Percentiles rank a stretch among this genome's conserved stretches.
phyloP scores from a whole-genome alignment of 371 early-diverging fungal species.

The Pancytospora philotis region DNA sequence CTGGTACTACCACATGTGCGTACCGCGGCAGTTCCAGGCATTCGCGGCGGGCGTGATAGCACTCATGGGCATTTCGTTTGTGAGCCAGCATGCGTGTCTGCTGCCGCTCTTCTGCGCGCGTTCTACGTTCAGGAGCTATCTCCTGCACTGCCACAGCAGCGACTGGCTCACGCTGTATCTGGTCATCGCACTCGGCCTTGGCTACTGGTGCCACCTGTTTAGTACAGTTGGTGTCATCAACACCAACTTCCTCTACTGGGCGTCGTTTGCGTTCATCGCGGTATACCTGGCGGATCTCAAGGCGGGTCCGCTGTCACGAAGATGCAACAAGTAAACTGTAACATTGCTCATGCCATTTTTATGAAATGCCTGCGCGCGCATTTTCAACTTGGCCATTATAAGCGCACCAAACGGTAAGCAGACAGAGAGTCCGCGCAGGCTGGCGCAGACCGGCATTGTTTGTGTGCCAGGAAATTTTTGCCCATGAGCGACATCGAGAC shows the following conservation, averaged over 20 bases:
- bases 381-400: too few species aligned
- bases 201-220: not conserved
- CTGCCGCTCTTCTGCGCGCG: constrained; percentile 3
- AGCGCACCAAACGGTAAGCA: too few species aligned
- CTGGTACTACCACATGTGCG: constrained; percentile 5
- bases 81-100: not conserved
- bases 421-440: too few species aligned
- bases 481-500: constrained; percentile 54
- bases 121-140: constrained; percentile 4
- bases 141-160: not conserved
- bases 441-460: too few species aligned
- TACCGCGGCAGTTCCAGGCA: not conserved
- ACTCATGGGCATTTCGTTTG: not conserved
- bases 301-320: too few species aligned
- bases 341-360: too few species aligned
- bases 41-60: not conserved
- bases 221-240: not conserved
- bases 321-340: too few species aligned
- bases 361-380: too few species aligned
- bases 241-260: constrained; percentile 11
- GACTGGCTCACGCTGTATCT: not conserved
- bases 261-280: constrained; percentile 3
- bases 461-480: too few species aligned
- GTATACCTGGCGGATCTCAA: constrained; percentile 17
- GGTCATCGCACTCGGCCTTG: not conserved